Base-by-base conservation (phyloP, 1,284 basidiomycete species). In the Hymenochaete sp. region DNA sequence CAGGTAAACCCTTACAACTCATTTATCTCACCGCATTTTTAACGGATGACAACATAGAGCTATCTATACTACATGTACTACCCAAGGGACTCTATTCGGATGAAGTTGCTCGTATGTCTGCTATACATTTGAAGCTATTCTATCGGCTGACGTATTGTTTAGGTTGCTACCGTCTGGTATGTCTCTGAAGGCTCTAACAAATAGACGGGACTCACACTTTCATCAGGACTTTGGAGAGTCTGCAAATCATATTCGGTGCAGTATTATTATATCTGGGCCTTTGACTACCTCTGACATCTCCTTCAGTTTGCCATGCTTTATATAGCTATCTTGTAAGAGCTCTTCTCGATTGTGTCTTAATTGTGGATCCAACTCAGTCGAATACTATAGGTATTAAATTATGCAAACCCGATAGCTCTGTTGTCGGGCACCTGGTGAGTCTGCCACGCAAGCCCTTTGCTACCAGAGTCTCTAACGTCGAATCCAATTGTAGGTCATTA, bases 31-130 rank as follows among this genome's bases (percentile, higher is more conserved):
- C n/a, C n/a, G n/a, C 9, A 27, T 6, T 14, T 29, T 5, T 18
- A 19, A 26, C 18, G 25, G 24, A 18, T 25, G 4, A 41, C n/a
- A 2, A 14, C 4, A 24, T 28, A 49, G 48, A 45, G 25, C 10
- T 49, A 49, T 18, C 25, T 49, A 31, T 49, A 49, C 25, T 49
- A 45, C 26, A 27, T 41, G 42, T 49, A 49, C 38, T 49, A 49
- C 36, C 48, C 48, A 6, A 45, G 42, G n/a, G 48, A 49, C 22
- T 24, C 26, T 6, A 21, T 10, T 9, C 28, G 19, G 11, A 13
- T 45, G n/a, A 49, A 49, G 27, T 27, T 41, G n/a, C 29, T 45
- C 10, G 48, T 49, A 33, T 10, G 48, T 40, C 7, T 8, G 4
- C 10, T 14, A n/a, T 4, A n/a, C 3, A 16, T 22, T 41, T 29